phyloP scores from a whole-genome alignment of 257 asterid genomes.

The Ehretia macrophylla region DNA sequence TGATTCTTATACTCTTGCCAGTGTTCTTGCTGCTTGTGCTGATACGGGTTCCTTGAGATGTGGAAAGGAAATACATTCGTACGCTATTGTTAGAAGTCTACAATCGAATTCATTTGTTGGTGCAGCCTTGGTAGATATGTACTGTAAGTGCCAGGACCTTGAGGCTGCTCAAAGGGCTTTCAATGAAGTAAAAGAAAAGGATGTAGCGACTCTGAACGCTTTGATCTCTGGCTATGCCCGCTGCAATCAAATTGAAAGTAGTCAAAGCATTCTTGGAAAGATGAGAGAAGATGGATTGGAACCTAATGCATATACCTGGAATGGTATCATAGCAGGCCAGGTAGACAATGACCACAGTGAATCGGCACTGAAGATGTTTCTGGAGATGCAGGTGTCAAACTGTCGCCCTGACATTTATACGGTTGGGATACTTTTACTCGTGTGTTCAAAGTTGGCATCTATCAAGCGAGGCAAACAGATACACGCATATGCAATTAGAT shows the following conservation, averaged over 20 bases:
- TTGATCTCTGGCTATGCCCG: slow-evolving; percentile 61
- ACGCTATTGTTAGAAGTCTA: slow-evolving; percentile 51
- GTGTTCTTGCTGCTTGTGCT: slow-evolving; percentile 55
- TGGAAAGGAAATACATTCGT: slow-evolving; percentile 62
- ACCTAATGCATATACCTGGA: slow-evolving; percentile 67
- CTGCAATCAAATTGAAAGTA: slow-evolving; percentile 28
- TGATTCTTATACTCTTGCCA: slow-evolving; percentile 65
- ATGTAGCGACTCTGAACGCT: slow-evolving; percentile 61
- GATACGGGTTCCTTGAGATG: slow-evolving; percentile 29
- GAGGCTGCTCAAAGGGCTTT: slow-evolving; percentile 58
- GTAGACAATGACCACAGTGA: slow-evolving; percentile 57
- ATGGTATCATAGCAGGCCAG: slow-evolving; percentile 61
- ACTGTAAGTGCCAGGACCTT: slow-evolving; percentile 50
- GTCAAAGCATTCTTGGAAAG: slow-evolving; percentile 29
- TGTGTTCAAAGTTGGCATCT: slow-evolving; percentile 59
- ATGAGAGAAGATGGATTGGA: slow-evolving; percentile 68
- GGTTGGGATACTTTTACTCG: slow-evolving; percentile 53
- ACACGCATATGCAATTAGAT: slow-evolving; percentile 58
- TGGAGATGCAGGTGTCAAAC: slow-evolving; percentile 50
- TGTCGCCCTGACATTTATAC: slow-evolving; percentile 65
- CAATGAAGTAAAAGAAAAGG: slow-evolving; percentile 39
- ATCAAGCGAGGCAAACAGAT: slow-evolving; percentile 57
- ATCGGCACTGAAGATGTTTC: slow-evolving; percentile 47
- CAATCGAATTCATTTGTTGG: slow-evolving; percentile 53
- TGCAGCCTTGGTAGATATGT: slow-evolving; percentile 74